These are phyloP conservation scores for Pseudogymnoascus sp. DNA, from an alignment of 2,329 filamentous ascomycete genomes.

Conservation along the genomic window DNA sequence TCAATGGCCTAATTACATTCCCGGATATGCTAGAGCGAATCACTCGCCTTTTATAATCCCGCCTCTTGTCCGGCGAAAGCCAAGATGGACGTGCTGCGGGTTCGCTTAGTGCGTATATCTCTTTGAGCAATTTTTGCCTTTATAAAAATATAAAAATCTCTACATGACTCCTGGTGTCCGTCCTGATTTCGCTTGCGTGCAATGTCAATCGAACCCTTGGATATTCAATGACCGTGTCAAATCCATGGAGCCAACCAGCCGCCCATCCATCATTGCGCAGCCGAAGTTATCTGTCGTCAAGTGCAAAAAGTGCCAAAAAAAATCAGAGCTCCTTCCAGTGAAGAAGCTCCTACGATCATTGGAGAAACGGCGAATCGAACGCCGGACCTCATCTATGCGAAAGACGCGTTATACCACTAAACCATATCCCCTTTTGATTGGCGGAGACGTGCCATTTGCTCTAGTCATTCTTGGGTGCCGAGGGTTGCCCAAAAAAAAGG, in stretches of 20 bases:
- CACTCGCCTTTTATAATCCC: conserved; percentile 8
- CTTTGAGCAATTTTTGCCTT: background rate
- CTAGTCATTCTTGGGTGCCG: background rate
- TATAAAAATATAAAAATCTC: background rate
- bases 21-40: conserved; percentile 9
- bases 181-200: background rate
- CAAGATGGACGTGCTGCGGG: conserved; percentile 6
- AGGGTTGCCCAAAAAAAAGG: background rate
- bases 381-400: conserved; percentile 7
- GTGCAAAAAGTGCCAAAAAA: background rate
- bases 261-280: background rate
- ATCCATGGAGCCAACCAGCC: background rate
- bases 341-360: background rate
- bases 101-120: conserved; percentile 10
- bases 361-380: conserved; percentile 7
- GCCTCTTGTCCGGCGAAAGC: conserved; percentile 3
- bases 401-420: conserved; percentile 8
- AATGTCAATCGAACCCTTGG: background rate
- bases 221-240: background rate
- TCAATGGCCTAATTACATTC: conserved; percentile 10
- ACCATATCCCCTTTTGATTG: conserved; percentile 8
- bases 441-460: background rate
- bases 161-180: background rate
- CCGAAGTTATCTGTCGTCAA: background rate
- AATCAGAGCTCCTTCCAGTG: background rate